Conservation (phyloP, 2,329 filamentous ascomycete genomes). For the Canariomyces notabilis region DNA sequence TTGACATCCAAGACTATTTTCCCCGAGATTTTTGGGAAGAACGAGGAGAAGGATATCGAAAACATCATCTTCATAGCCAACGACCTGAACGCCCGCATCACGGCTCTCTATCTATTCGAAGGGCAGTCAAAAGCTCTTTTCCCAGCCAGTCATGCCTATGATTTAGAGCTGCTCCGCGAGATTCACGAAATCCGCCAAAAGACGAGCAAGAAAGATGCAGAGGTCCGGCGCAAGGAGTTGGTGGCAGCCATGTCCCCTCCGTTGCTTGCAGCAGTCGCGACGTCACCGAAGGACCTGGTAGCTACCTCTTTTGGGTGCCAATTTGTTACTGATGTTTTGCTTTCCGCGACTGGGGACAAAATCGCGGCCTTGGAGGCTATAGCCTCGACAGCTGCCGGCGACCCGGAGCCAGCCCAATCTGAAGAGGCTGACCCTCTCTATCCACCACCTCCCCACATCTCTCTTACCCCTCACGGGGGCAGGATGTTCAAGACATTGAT, state of each 20-base stretch:
- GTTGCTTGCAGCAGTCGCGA: constrained; percentile 67
- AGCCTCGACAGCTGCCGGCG: constrained; percentile 56
- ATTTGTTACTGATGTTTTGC: constrained; percentile 75
- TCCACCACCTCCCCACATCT: constrained; percentile 48
- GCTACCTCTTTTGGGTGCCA: constrained; percentile 80
- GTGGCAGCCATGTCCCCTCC: constrained; percentile 67
- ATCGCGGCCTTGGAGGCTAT: constrained; percentile 65
- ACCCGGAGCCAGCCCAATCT: constrained; percentile 41
- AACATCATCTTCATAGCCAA: constrained; percentile 61
- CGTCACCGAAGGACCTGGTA: constrained; percentile 63
- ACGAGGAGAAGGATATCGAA: constrained; percentile 55
- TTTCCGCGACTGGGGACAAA: constrained; percentile 73
- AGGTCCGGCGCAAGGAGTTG: constrained; percentile 69
- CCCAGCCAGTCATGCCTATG: constrained; percentile 56
- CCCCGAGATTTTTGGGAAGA: constrained; percentile 74
- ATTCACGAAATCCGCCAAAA: constrained; percentile 71
- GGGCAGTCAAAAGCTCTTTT: constrained; percentile 58
- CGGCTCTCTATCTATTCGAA: constrained; percentile 79
- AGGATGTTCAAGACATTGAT: constrained; percentile 90
- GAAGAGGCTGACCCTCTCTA: constrained; percentile 34
- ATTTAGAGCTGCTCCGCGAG: constrained; percentile 68
- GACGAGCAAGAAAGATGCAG: constrained; percentile 90
- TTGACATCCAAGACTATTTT: constrained; percentile 81
- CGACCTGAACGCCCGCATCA: constrained; percentile 58
- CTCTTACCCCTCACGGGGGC: constrained; percentile 59